Conservation (phyloP, 2,329 filamentous ascomycete species). For the Podosphaera xanthii region DNA sequence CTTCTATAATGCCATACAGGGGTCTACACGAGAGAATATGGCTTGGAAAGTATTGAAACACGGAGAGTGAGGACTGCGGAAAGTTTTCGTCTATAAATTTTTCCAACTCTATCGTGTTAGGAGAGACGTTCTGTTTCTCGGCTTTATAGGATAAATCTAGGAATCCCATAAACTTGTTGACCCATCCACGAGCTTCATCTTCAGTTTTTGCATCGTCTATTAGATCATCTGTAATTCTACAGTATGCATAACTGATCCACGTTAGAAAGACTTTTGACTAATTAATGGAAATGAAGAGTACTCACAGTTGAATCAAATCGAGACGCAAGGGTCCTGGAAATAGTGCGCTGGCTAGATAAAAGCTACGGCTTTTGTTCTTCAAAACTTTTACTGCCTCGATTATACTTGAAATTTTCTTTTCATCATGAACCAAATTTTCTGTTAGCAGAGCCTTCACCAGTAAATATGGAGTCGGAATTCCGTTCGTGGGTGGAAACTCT, state of each 20-base stretch:
- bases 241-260: slow-evolving; percentile 41
- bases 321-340: slow-evolving; percentile 46
- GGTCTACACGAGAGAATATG: slow-evolving; percentile 32
- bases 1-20: slow-evolving; percentile 39
- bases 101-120: slow-evolving; percentile 5
- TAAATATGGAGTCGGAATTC: slow-evolving; percentile 24
- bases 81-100: slow-evolving; percentile 10
- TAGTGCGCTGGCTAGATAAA: slow-evolving; percentile 47
- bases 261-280: slow-evolving; percentile 3
- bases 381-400: slow-evolving; percentile 34
- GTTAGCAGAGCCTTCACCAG: slow-evolving; percentile 28
- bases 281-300: neutral
- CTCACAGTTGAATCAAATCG: slow-evolving; percentile 40
- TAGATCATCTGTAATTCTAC: slow-evolving; percentile 49
- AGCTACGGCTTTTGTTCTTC: slow-evolving; percentile 44
- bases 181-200: slow-evolving; percentile 31
- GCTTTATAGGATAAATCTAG: slow-evolving; percentile 28
- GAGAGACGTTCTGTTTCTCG: slow-evolving; percentile 11
- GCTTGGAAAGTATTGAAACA: slow-evolving; percentile 35
- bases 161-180: slow-evolving; percentile 32
- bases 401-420: slow-evolving; percentile 31
- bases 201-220: slow-evolving; percentile 37
- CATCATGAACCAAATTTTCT: slow-evolving; percentile 28
- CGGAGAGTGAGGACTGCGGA: slow-evolving; percentile 17
- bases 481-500: slow-evolving; percentile 27